Percentiles rank a stretch among this genome's conserved stretches.
These are phyloP conservation scores for Sesbania bispinosa DNA, from an alignment of 306 rosid species.

Conservation along the genomic window DNA sequence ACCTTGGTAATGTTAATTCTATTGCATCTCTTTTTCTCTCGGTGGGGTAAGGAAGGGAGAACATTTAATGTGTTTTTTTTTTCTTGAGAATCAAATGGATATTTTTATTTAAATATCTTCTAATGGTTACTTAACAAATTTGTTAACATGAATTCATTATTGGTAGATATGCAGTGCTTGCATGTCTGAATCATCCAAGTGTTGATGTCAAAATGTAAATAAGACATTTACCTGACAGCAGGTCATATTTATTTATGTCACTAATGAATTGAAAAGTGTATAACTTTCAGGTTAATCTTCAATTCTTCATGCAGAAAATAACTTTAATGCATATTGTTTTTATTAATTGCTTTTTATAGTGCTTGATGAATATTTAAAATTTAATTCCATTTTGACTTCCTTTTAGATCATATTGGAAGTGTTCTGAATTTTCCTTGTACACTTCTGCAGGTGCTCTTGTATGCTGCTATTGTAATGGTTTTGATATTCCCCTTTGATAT, in stretches of 20 bases:
- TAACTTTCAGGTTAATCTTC: not conserved
- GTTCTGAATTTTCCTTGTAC: slow-evolving; percentile 35
- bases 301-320: slow-evolving; percentile 6
- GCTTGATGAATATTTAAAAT: not conserved
- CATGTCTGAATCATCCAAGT: slow-evolving; percentile 12
- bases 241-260: not conserved
- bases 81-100: not conserved
- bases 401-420: slow-evolving; percentile 22
- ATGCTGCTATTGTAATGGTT: slow-evolving; percentile 69
- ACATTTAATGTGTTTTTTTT: not conserved
- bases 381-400: slow-evolving; percentile 15
- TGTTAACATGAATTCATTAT: slow-evolving; percentile 10
- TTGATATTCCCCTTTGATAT: slow-evolving; percentile 93
- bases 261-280: not conserved
- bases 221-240: not conserved
- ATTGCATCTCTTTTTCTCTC: not conserved
- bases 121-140: not conserved
- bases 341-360: not conserved
- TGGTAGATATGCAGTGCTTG: not conserved
- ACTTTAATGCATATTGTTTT: not conserved
- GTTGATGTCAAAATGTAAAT: not conserved
- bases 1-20: not conserved
- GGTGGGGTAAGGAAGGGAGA: not conserved
- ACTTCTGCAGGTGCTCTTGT: slow-evolving; percentile 86
- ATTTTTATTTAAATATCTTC: not conserved